Evolutionary conservation across 2,329 filamentous ascomycete species (phyloP), one percentile per base, ranked within the genome.

Genomic region (Fusarium pilosicola): DNA sequence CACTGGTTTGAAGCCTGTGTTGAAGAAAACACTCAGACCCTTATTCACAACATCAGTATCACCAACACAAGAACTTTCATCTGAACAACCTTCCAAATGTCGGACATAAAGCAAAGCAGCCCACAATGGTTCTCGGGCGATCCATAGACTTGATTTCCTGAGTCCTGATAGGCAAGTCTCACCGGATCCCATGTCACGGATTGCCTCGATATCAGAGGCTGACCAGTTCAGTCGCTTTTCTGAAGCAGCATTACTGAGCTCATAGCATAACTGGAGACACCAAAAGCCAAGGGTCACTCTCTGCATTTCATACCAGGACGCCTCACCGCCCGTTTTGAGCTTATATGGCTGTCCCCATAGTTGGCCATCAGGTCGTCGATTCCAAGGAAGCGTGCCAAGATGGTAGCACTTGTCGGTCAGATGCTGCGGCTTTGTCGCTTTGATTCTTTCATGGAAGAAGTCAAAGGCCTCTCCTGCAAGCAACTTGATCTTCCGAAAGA

Each of bases 291-390:
- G 22, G 0, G 34, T 28, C 4, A 74, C 26, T 26, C 71, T 59
- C 36, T 73, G 70, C 28, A 55, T 48, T 28, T 73, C 71, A 44
- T 73, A 73, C 66, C 71, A 73, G 9, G 70, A 73, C 14, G 41
- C 54, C 34, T 67, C 34, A 5, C 49, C 45, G 5, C 70, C 71
- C 5, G 58, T 44, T 12, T 73, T 28, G 6, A 74, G 45, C 11
- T 54, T 12, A 5, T 73, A 73, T 6, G 56, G 24, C 7, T 59
- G 42, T 6, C 70, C 70, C 65, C 65, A 73, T 11, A 48, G 26
- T 17, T 44, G 38, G 20, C 60, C 52, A 30, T 62, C 65, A 18
- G 70, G 60, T 1, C 60, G 28, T 18, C 38, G 38, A 39, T 41
- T 49, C 70, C 70, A 73, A 3, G 56, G 65, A 26, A 65, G 65